Evolutionary conservation across 176 grass and related monocot species (phyloP).

Genomic region (Rhynchospora breviuscula): DNA sequence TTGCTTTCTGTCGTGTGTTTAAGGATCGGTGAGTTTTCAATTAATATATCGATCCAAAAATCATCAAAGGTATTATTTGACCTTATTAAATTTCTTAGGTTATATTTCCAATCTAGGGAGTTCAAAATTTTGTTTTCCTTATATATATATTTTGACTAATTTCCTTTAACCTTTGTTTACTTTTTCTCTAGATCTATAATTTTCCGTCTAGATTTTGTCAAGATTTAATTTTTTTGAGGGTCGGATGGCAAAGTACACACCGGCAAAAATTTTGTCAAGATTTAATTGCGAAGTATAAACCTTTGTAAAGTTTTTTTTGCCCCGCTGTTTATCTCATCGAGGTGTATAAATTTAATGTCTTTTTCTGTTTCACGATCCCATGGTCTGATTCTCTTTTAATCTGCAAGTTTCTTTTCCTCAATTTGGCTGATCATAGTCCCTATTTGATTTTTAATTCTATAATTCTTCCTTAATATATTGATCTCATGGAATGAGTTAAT

Average conservation of each 20-base stretch:
- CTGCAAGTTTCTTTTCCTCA: not conserved
- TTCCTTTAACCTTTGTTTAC: not conserved
- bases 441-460: not conserved
- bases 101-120: not conserved
- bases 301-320: no score
- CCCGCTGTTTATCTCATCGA: no score
- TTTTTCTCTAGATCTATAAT: not conserved
- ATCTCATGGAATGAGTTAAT: not conserved
- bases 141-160: not conserved
- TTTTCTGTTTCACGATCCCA: not conserved
- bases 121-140: no score
- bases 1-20: not conserved
- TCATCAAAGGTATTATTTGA: not conserved
- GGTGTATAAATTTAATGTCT: not conserved
- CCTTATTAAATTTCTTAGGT: not conserved
- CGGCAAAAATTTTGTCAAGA: not conserved
- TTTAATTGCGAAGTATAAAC: no score
- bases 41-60: not conserved
- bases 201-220: not conserved
- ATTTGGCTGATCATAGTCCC: not conserved
- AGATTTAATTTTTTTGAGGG: not conserved
- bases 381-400: not conserved
- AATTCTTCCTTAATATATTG: not conserved
- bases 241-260: no score
- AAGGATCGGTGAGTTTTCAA: not conserved